Percentiles rank a stretch among this genome's conserved stretches.
phyloP scores from a whole-genome alignment of 768 basidiomycete genomes.

The Boletus edulis region DNA sequence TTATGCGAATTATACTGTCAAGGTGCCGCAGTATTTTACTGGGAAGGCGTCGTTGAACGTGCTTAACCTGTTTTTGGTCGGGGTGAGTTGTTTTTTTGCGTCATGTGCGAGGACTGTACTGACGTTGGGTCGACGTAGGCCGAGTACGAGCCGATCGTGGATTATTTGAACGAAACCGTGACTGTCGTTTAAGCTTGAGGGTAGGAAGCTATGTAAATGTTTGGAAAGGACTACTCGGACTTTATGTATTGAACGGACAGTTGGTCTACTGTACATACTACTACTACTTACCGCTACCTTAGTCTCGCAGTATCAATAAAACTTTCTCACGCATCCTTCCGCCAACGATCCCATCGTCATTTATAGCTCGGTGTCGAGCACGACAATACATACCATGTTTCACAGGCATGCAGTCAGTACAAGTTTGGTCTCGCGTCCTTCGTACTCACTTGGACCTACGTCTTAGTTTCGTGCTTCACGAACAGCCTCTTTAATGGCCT shows the following conservation, averaged over 20 bases:
- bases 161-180: slow-evolving; percentile 24
- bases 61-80: slow-evolving; percentile 38
- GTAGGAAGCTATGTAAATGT: neutral
- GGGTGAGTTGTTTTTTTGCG: slow-evolving; percentile 32
- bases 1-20: slow-evolving; percentile 34
- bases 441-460: neutral
- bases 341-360: too few relatives aligned
- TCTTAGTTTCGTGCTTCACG: slow-evolving; percentile 26
- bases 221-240: neutral
- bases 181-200: slow-evolving; percentile 12
- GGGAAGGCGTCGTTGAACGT: slow-evolving; percentile 37
- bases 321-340: slow-evolving; percentile 13
- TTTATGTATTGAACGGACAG: neutral
- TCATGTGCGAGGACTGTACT: neutral
- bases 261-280: neutral
- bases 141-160: slow-evolving; percentile 5
- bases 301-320: too few relatives aligned
- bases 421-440: neutral
- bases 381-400: slow-evolving; percentile 16
- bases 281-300: neutral
- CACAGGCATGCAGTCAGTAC: slow-evolving; percentile 24
- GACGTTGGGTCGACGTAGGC: slow-evolving; percentile 7
- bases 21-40: slow-evolving; percentile 25
- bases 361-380: too few relatives aligned
- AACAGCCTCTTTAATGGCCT: slow-evolving; percentile 17